These are phyloP conservation scores for Zelonia costaricensis DNA, from an alignment of 208 protist genomes.

Conservation along the genomic window DNA sequence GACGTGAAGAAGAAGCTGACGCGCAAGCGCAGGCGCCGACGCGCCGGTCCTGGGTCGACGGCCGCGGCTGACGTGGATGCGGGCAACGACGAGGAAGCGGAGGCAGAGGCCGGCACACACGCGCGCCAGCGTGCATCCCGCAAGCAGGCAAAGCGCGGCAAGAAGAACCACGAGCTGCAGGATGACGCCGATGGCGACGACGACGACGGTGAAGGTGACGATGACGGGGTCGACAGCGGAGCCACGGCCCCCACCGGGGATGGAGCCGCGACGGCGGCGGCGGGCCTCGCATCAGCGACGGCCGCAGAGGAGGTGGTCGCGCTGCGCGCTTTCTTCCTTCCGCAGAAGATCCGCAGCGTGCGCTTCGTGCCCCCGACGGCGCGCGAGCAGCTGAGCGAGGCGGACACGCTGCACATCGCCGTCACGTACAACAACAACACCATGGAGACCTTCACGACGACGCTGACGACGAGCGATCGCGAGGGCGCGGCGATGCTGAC, in stretches of 20 bases:
- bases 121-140: neutral
- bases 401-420: slow-evolving; percentile 66
- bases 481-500: slow-evolving; percentile 60
- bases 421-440: slow-evolving; percentile 87
- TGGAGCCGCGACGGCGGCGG: too few relatives aligned
- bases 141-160: slow-evolving; percentile 18
- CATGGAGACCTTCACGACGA: slow-evolving; percentile 71
- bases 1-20: slow-evolving; percentile 72
- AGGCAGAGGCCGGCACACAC: slow-evolving; percentile 1
- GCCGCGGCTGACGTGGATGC: neutral
- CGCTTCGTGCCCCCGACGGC: slow-evolving; percentile 62
- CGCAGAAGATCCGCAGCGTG: slow-evolving; percentile 76
- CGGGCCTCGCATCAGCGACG: too few relatives aligned
- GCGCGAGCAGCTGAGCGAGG: slow-evolving; percentile 34
- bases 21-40: slow-evolving; percentile 75
- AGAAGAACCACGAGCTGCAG: slow-evolving; percentile 5
- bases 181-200: slow-evolving; percentile 25
- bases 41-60: slow-evolving; percentile 1
- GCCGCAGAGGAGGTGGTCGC: slow-evolving; percentile 70
- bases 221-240: slow-evolving; percentile 4
- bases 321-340: slow-evolving; percentile 83
- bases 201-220: slow-evolving; percentile 13
- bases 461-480: slow-evolving; percentile 55
- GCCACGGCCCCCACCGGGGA: neutral
- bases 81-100: neutral